Conservation (phyloP, 208 protist species). For the Angomonas ambiguus region DNA sequence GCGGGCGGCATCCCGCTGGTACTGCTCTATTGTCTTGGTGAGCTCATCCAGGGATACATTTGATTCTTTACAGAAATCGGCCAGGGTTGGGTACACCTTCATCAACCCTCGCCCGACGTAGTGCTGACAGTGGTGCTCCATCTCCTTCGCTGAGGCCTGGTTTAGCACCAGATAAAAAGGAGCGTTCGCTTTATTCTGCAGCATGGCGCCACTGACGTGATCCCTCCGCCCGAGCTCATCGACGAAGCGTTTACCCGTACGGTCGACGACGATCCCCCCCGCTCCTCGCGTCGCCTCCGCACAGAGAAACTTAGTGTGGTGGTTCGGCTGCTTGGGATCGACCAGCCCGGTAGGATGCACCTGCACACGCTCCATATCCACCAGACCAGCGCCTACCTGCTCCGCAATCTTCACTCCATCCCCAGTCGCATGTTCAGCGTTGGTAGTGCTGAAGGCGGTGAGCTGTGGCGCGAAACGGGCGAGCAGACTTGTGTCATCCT, state of each 20-base stretch:
- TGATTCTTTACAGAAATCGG: conserved; percentile 45
- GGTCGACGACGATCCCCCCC: conserved; percentile 85
- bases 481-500: conserved; percentile 40
- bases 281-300: conserved; percentile 92
- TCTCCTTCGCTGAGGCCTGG: conserved; percentile 47
- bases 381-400: conserved; percentile 42
- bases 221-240: conserved; percentile 92
- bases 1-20: conserved; percentile 31
- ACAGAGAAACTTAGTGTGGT: conserved; percentile 88
- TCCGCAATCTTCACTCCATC: conserved; percentile 73
- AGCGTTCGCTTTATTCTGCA: conserved; percentile 29
- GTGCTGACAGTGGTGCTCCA: conserved; percentile 74
- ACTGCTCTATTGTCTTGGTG: conserved; percentile 38
- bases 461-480: conserved; percentile 56
- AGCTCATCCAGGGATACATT: conserved; percentile 27
- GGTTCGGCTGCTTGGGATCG: conserved; percentile 75
- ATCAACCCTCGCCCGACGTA: conserved; percentile 79
- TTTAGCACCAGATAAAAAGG: conserved; percentile 71
- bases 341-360: conserved; percentile 94
- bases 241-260: conserved; percentile 70
- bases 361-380: conserved; percentile 71
- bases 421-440: conserved; percentile 74
- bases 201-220: conserved; percentile 75
- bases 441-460: conserved; percentile 78
- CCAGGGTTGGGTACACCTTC: conserved; percentile 33